Evolutionary conservation across 371 early-diverging fungal species (phyloP).

Genomic region (Batkoa obscura): DNA sequence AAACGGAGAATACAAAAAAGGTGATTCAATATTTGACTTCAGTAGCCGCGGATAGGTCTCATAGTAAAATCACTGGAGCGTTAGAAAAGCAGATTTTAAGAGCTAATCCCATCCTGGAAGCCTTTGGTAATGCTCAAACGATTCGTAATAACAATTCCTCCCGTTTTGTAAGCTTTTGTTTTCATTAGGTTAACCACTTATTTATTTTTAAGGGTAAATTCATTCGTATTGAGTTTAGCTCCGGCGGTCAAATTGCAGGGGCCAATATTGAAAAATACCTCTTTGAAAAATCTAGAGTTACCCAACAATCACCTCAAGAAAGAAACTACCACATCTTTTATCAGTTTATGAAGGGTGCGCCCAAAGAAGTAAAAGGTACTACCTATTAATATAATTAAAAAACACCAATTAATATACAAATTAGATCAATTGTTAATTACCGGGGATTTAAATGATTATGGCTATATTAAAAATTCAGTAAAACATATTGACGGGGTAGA

Average conservation of each 20-base stretch:
- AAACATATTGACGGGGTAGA: slow-evolving; percentile 86
- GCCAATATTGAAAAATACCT: slow-evolving; percentile 97
- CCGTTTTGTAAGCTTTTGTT: slow-evolving; percentile 68
- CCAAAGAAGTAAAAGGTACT: slow-evolving; percentile 32
- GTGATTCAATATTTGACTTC: slow-evolving; percentile 97
- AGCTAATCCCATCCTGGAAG: slow-evolving; percentile 97
- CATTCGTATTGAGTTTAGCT: slow-evolving; percentile 93
- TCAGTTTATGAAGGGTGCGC: slow-evolving; percentile 79
- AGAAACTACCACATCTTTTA: slow-evolving; percentile 99
- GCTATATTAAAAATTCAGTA: slow-evolving; percentile 57
- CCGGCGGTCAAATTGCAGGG: slow-evolving; percentile 76
- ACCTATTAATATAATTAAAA: neutral
- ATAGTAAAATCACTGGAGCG: slow-evolving; percentile 20
- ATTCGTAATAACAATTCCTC: slow-evolving; percentile 99
- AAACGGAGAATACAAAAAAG: slow-evolving; percentile 99
- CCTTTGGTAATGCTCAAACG: slow-evolving; percentile 99
- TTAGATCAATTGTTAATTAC: slow-evolving; percentile 46
- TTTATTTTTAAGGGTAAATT: slow-evolving; percentile 78
- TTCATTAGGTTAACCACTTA: neutral
- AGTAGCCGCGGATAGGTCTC: slow-evolving; percentile 42
- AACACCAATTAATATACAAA: neutral
- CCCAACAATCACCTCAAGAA: slow-evolving; percentile 77
- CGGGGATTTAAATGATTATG: slow-evolving; percentile 58
- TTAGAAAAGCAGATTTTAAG: slow-evolving; percentile 89
- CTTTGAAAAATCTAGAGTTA: slow-evolving; percentile 95